Evolutionary conservation across 805 yeast genomes (phyloP).

Genomic region (Ogataea paradorogensis): DNA sequence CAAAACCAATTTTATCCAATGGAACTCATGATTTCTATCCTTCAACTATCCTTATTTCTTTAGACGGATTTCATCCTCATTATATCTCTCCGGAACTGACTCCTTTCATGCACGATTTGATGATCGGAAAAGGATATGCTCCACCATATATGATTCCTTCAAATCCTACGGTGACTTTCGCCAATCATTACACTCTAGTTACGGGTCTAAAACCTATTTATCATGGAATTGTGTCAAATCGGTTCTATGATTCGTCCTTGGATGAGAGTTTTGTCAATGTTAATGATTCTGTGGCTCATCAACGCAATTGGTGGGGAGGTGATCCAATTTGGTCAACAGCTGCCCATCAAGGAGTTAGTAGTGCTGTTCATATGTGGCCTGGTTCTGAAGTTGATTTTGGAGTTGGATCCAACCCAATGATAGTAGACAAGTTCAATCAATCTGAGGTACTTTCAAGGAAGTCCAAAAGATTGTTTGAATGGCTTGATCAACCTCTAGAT

Average conservation of each 20-base stretch:
- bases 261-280: conserved; percentile 62
- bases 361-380: conserved; percentile 97
- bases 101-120: conserved; percentile 64
- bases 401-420: conserved; percentile 43
- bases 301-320: conserved; percentile 80
- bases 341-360: conserved; percentile 50
- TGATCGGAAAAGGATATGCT: conserved; percentile 52
- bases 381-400: conserved; percentile 74
- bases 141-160: conserved; percentile 86
- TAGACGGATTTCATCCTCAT: conserved; percentile 92
- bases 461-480: conserved; percentile 52
- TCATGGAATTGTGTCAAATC: conserved; percentile 86
- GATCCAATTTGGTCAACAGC: conserved; percentile 89
- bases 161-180: conserved; percentile 86
- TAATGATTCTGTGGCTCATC: conserved; percentile 48
- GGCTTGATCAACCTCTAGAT: conserved; percentile 60
- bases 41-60: conserved; percentile 75
- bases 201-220: conserved; percentile 82
- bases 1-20: conserved; percentile 40
- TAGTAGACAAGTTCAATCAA: conserved; percentile 62
- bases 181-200: conserved; percentile 88
- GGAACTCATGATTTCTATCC: conserved; percentile 70
- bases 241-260: conserved; percentile 62
- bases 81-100: conserved; percentile 64
- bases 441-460: conserved; percentile 59